Base-by-base conservation (phyloP, 495 filamentous ascomycete genomes). In the Lasiosphaeria hispida region DNA sequence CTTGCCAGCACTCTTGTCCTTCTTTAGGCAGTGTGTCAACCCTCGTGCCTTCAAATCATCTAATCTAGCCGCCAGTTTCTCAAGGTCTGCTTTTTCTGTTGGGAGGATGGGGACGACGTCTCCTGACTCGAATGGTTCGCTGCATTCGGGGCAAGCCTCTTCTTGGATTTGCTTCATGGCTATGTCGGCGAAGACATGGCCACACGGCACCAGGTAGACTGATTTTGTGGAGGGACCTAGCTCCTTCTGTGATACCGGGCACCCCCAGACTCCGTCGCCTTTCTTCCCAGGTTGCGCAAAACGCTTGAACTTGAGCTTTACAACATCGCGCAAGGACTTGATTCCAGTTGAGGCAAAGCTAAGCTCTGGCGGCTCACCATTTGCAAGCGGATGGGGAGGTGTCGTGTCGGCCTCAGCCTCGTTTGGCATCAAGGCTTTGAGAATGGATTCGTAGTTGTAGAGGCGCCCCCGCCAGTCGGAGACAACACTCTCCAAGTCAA, bases 171-270 rank as follows among this genome's bases (percentile, higher is more conserved):
- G 91, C 58, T 87, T 88, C 50, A 97, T 82, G 8, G 89, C 89
- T 48, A 83, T 84, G 60, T 93, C 91, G 2, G 89, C 84, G 70
- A 97, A 97, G 1, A 90, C 95, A 80, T 97, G 95, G 1, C 94
- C 94, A 65, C 94, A 98, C 0, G 94, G 94, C 13, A 97, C 91
- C 6, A 98, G 66, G 70, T 97, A 98, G 14, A 96, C 90, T 9
- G 90, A 77, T 73, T 85, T 92, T 13, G 87, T 85, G 10, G 79
- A 82, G 0, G 92, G 83, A 1, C 95, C 95, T 47, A 98, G 72
- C 69, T 87, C 83, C 71, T 96, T 96, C 42, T 85, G 81, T n/a
- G 89, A 92, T 19, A 97, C 80, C 1, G 93, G 92, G 67, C 94
- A 98, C 15, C 91, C 81, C 81, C 87, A 92, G 34, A 77, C 73